phyloP scores from a whole-genome alignment of 192 early-diverging fungal species.

The Umbelopsis ramanniana region DNA sequence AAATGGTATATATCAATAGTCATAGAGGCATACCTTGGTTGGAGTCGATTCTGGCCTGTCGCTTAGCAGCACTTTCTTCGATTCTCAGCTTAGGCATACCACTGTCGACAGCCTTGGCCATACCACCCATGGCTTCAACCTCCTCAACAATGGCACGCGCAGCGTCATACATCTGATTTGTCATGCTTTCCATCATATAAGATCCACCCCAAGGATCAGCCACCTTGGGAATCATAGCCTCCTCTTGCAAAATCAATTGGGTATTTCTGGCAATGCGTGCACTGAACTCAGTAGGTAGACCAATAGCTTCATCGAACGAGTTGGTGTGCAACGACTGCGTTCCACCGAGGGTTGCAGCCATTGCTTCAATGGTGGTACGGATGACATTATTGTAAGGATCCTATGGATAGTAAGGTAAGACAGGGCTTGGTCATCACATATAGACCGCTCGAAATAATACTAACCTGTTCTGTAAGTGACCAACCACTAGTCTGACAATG shows the following conservation, averaged over 20 bases:
- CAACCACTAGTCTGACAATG: slow-evolving; percentile 93
- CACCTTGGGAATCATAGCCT: slow-evolving; percentile 85
- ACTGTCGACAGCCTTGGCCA: slow-evolving; percentile 87
- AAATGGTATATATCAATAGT: neutral
- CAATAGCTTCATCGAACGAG: slow-evolving; percentile 89
- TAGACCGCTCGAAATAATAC: slow-evolving; percentile 32
- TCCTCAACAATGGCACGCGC: slow-evolving; percentile 77
- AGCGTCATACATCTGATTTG: slow-evolving; percentile 74
- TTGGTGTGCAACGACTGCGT: slow-evolving; percentile 95
- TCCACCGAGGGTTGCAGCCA: slow-evolving; percentile 90
- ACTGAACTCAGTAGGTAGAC: slow-evolving; percentile 81
- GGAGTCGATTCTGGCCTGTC: slow-evolving; percentile 90
- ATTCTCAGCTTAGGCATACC: slow-evolving; percentile 91
- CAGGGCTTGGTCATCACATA: neutral
- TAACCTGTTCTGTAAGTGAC: slow-evolving; percentile 82
- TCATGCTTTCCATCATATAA: slow-evolving; percentile 93
- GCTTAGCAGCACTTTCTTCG: slow-evolving; percentile 85
- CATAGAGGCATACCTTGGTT: slow-evolving; percentile 56
- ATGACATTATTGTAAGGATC: slow-evolving; percentile 93
- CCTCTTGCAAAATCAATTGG: slow-evolving; percentile 87
- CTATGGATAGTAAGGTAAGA: slow-evolving; percentile 28
- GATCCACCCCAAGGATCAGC: slow-evolving; percentile 93
- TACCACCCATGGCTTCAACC: slow-evolving; percentile 84
- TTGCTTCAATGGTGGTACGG: slow-evolving; percentile 86
- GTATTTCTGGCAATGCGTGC: slow-evolving; percentile 92